phyloP scores from a whole-genome alignment of 345 rosid species.

The Arabis hirsuta region DNA sequence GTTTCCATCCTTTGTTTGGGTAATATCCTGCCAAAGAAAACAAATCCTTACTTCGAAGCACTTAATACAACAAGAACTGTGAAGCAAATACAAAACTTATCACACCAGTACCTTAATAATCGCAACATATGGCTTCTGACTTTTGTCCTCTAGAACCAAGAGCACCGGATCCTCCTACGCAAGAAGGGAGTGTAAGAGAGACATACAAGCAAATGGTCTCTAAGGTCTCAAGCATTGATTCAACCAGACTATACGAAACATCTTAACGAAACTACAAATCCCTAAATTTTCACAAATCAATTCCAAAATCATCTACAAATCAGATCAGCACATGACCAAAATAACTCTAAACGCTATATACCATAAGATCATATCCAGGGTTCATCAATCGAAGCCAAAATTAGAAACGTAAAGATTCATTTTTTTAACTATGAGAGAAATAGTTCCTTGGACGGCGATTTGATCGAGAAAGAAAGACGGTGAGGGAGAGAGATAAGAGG shows the following conservation, averaged over 20 bases:
- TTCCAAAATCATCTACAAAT: background rate
- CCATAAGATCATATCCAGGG: no score
- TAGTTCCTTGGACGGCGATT: no score
- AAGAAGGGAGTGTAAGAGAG: conserved; percentile 18
- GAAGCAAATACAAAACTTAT: background rate
- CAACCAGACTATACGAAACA: conserved; percentile 20
- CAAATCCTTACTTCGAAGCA: conserved; percentile 20
- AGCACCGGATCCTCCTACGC: conserved; percentile 96
- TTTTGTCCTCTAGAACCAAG: conserved; percentile 76
- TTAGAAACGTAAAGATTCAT: conserved; percentile 7
- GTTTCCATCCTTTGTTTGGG: conserved; percentile 61
- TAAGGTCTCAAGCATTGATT: background rate
- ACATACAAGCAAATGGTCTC: conserved; percentile 23
- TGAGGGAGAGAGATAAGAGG: no score
- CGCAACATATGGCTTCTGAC: conserved; percentile 94
- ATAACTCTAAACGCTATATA: no score
- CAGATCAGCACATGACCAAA: background rate
- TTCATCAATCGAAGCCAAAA: background rate
- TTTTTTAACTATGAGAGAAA: no score
- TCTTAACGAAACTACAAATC: background rate
- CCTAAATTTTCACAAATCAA: background rate
- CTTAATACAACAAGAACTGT: conserved; percentile 5
- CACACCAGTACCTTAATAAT: conserved; percentile 77
- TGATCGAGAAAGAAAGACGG: no score
- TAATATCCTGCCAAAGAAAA: conserved; percentile 65